Conservation (phyloP, 75 land plant genomes). For the Chamaecyparis obtusa region DNA sequence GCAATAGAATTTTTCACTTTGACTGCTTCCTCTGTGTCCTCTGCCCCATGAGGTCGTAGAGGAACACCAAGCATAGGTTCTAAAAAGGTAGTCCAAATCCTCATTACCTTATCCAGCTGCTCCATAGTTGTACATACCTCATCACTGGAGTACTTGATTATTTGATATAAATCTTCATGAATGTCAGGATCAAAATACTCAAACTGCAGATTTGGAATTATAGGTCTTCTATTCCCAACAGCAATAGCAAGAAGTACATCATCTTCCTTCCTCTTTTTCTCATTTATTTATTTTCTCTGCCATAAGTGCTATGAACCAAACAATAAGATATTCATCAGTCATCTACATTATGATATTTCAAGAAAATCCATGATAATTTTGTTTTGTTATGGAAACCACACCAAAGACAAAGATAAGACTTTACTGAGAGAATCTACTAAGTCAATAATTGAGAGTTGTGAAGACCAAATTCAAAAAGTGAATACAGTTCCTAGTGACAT, state of each 20-base stretch:
- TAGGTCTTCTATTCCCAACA: conserved; percentile 68
- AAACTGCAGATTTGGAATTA: conserved; percentile 69
- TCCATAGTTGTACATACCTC: conserved; percentile 76
- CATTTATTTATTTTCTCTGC: conserved; percentile 89
- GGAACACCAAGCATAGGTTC: conserved; percentile 85
- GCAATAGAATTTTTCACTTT: conserved; percentile 33
- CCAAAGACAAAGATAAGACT: not conserved
- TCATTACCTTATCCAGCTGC: conserved; percentile 81
- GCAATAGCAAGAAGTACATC: conserved; percentile 72
- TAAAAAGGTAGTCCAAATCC: conserved; percentile 75
- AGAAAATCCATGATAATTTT: not conserved
- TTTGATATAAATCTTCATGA: conserved; percentile 82
- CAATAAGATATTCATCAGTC: not conserved
- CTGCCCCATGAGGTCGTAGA: conserved; percentile 62
- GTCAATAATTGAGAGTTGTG: not conserved
- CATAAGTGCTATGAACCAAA: conserved; percentile 48
- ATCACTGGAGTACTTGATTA: conserved; percentile 78
- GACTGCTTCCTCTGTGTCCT: conserved; percentile 69
- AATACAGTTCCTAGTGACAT: not conserved
- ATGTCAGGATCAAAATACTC: conserved; percentile 69
- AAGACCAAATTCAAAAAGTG: not conserved
- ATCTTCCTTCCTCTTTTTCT: conserved; percentile 73
- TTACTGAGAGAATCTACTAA: not conserved
- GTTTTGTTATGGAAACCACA: not conserved
- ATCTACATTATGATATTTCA: not conserved